phyloP scores from a whole-genome alignment of 768 basidiomycete genomes.

The Panus rudis region DNA sequence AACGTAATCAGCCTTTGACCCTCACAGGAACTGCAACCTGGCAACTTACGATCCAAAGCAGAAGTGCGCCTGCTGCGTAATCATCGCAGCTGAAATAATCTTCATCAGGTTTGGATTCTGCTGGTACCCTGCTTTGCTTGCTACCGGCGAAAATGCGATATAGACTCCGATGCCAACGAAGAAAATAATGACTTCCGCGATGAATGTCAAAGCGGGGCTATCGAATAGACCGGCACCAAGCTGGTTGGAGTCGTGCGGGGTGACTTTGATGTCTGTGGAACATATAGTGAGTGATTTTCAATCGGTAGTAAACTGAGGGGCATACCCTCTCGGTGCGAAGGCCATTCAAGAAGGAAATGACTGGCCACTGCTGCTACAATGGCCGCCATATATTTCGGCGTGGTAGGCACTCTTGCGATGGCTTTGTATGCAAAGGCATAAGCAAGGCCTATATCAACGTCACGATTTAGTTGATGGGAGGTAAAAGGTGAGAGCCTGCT shows the following conservation, averaged over 20 bases:
- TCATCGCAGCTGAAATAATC: slow-evolving; percentile 16
- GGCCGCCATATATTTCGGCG: slow-evolving; percentile 13
- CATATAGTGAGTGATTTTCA: background rate
- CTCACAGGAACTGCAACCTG: background rate
- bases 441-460: slow-evolving; percentile 2
- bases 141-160: slow-evolving; percentile 16
- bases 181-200: slow-evolving; percentile 20
- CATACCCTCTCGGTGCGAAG: slow-evolving; percentile 22
- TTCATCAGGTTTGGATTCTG: slow-evolving; percentile 14
- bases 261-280: slow-evolving; percentile 21
- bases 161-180: slow-evolving; percentile 22
- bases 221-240: slow-evolving; percentile 22
- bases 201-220: slow-evolving; percentile 17
- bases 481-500: background rate
- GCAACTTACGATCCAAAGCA: slow-evolving; percentile 21
- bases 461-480: background rate
- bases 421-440: slow-evolving; percentile 16
- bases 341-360: slow-evolving; percentile 26
- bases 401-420: slow-evolving; percentile 13
- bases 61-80: slow-evolving; percentile 23
- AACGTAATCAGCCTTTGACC: background rate
- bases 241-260: slow-evolving; percentile 14
- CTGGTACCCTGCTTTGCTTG: slow-evolving; percentile 17
- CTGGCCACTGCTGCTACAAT: slow-evolving; percentile 17
- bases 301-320: background rate